Evolutionary conservation across 2,329 filamentous ascomycete species (phyloP).

Genomic region (Scleromitrula shiraiana): DNA sequence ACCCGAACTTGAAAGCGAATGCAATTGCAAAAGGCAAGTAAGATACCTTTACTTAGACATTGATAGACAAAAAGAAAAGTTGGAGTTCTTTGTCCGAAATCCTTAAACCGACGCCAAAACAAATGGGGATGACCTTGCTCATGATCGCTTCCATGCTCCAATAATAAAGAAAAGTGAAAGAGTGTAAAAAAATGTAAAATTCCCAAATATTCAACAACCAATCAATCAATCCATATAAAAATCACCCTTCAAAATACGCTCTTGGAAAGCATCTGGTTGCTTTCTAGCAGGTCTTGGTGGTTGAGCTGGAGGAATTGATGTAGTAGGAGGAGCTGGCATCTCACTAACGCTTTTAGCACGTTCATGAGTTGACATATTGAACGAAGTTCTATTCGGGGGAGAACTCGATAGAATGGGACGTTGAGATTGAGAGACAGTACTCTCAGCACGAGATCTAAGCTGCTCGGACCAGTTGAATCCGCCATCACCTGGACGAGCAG

Average conservation of each 20-base stretch:
- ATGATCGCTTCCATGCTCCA: background rate
- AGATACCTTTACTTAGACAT: too few relatives aligned
- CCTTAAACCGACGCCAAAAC: too few relatives aligned
- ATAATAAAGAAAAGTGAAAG: background rate
- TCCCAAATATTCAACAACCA: too few relatives aligned
- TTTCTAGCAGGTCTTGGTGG: constrained; percentile 36
- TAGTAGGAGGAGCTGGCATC: constrained; percentile 47
- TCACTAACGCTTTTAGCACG: constrained; percentile 63
- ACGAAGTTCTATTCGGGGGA: constrained; percentile 34
- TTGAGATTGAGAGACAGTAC: constrained; percentile 50
- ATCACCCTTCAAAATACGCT: constrained; percentile 93
- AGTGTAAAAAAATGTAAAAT: too few relatives aligned
- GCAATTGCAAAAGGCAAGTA: too few relatives aligned
- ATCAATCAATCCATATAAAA: constrained; percentile 82
- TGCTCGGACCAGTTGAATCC: constrained; percentile 97
- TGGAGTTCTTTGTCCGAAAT: too few relatives aligned
- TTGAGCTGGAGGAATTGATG: constrained; percentile 34
- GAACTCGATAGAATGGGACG: constrained; percentile 49
- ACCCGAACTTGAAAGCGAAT: too few relatives aligned
- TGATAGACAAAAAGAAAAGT: too few relatives aligned
- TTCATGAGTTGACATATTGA: constrained; percentile 41
- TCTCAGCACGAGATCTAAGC: constrained; percentile 84
- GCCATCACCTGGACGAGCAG: constrained; percentile 68
- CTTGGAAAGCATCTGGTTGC: constrained; percentile 91
- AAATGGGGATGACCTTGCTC: background rate